Evolutionary conservation across 768 basidiomycete genomes (phyloP), one percentile per base, ranked within the genome.

Genomic region (Epithele typhae): DNA sequence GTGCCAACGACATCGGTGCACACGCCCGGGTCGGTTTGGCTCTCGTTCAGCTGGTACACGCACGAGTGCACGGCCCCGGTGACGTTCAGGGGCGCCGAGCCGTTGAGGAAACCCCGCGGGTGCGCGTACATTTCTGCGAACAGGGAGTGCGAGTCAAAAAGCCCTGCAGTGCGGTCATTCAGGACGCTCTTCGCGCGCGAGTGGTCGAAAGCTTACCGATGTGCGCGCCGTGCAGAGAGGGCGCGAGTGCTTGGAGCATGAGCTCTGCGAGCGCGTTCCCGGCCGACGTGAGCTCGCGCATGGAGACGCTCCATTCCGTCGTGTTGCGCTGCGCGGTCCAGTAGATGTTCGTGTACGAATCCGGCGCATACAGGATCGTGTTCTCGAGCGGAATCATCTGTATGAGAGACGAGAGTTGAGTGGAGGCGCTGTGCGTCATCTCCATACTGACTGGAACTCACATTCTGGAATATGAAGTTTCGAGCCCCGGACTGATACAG

Each of bases 391-490:
- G 68, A 8, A 69, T 53, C 64, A 70, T 66, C 68, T 70, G 18
- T n/a, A n/a, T n/a, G 17, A 7, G 35, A 6, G 18, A 6, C 6
- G 35, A 36, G 15, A 17, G 12, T 7, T 9, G 35, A 36, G 35
- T 8, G 6, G 35, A 19, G 6, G 56, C 6, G 9, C 8, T 17
- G 17, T 6, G 18, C 35, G 17, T 9, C 8, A 36, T 9, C 30
- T 32, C 30, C 30, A 32, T 32, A 32, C 15, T 9, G 9, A 32
- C n/a, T n/a, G n/a, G n/a, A 15, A 57, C 78, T 63, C 49, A 82
- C 83, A 53, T 83, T 84, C 52, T 82, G 80, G 67, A 85, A 80
- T 39, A 85, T 60, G 57, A 85, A 83, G 54, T 84, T 82, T 37
- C 82, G 69, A 3, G 79, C 82, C 4, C 84, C 83, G 41, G 62